Conservation (phyloP, 768 basidiomycete species). For the Termitomyces bulborhizus region DNA sequence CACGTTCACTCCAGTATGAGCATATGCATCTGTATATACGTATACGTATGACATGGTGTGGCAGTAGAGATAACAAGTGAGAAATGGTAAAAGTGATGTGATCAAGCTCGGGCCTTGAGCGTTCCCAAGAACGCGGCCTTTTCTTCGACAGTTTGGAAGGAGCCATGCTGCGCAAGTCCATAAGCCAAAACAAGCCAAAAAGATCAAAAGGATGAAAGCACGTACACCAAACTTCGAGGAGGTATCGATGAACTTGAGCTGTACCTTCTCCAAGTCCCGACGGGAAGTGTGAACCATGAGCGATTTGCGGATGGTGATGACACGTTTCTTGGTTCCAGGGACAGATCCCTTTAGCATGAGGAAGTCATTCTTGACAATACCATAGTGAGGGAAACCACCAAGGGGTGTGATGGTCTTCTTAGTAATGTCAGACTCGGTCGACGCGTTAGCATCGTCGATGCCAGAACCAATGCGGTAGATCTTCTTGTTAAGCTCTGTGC, state of each 20-base stretch:
- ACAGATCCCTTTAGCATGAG: conserved; percentile 94
- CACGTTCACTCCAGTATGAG: not conserved
- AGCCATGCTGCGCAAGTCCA: conserved; percentile 61
- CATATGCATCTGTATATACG: conserved; percentile 15
- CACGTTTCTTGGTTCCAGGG: conserved; percentile 96
- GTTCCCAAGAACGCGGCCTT: conserved; percentile 92
- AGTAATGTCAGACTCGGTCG: conserved; percentile 92
- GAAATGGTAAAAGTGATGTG: conserved; percentile 24
- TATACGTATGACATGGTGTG: conserved; percentile 32
- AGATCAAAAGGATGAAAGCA: conserved; percentile 10
- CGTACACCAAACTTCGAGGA: conserved; percentile 94
- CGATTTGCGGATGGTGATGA: conserved; percentile 95
- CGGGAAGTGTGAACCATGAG: conserved; percentile 95
- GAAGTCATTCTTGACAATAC: conserved; percentile 98
- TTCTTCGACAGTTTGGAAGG: conserved; percentile 96
- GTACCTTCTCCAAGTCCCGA: conserved; percentile 95
- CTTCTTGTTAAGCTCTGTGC: conserved; percentile 98
- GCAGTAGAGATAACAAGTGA: conserved; percentile 26
- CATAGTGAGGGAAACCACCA: conserved; percentile 99
- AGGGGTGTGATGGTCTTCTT: conserved; percentile 92
- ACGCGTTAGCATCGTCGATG: conserved; percentile 73
- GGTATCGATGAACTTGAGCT: conserved; percentile 98
- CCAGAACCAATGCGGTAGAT: conserved; percentile 91
- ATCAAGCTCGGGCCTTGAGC: conserved; percentile 78
- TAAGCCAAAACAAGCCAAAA: not conserved